Conservation (phyloP, 352 stramenopile genomes). For the Hyphochytrium catenoides region DNA sequence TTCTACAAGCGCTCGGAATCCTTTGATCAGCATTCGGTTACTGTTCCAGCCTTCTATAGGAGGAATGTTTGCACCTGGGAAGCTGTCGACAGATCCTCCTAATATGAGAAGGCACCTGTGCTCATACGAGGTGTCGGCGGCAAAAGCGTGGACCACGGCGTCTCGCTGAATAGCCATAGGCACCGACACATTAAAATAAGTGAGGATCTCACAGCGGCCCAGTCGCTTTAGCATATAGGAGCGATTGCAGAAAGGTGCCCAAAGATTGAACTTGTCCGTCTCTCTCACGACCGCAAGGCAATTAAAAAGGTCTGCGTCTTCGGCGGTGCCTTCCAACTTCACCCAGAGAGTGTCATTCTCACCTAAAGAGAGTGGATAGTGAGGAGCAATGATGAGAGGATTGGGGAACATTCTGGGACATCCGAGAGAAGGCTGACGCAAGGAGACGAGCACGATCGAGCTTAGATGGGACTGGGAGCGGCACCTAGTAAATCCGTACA, state of each 20-base stretch:
- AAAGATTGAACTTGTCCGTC: constrained; percentile 38
- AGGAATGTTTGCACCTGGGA: constrained; percentile 18
- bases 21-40: constrained; percentile 38
- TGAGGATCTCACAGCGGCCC: constrained; percentile 24
- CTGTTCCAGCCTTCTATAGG: constrained; percentile 32
- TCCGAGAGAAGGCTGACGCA: too few species aligned
- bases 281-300: constrained; percentile 48
- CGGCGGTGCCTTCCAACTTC: constrained; percentile 40
- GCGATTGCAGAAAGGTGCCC: constrained; percentile 42
- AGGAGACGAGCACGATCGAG: too few species aligned
- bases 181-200: constrained; percentile 38
- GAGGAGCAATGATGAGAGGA: not conserved
- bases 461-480: too few species aligned
- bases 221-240: constrained; percentile 25
- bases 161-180: constrained; percentile 42
- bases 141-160: constrained; percentile 30
- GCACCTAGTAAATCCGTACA: too few species aligned
- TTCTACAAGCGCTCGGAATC: constrained; percentile 41
- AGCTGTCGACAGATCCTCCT: constrained; percentile 18
- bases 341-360: constrained; percentile 42
- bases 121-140: constrained; percentile 52
- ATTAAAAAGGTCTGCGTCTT: constrained; percentile 53
- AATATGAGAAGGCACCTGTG: constrained; percentile 32
- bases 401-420: constrained; percentile 1
- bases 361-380: constrained; percentile 3